These are phyloP conservation scores for Lentinula lateritia DNA, from an alignment of 768 basidiomycete genomes.

Conservation along the genomic window DNA sequence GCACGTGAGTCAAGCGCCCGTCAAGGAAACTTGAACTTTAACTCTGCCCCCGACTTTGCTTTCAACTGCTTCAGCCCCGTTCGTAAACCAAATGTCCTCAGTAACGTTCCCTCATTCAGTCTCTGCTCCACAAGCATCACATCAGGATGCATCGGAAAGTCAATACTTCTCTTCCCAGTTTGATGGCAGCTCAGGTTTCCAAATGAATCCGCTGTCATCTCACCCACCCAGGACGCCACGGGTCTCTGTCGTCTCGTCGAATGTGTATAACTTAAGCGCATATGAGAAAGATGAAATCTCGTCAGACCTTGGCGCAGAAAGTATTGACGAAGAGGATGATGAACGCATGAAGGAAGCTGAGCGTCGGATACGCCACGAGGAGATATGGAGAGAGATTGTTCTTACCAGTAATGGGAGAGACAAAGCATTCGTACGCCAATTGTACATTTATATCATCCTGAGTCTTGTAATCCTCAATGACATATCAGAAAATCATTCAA, in stretches of 20 bases:
- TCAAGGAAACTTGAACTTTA: too few species aligned
- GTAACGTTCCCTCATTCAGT: slow-evolving; percentile 52
- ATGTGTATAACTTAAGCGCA: slow-evolving; percentile 32
- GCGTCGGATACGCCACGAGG: slow-evolving; percentile 49
- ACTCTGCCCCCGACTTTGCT: slow-evolving; percentile 8
- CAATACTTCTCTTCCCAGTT: slow-evolving; percentile 56
- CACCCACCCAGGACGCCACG: slow-evolving; percentile 78
- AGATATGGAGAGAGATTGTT: slow-evolving; percentile 78
- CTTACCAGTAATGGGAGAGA: slow-evolving; percentile 76
- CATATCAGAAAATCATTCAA: slow-evolving; percentile 75
- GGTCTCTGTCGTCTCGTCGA: slow-evolving; percentile 40
- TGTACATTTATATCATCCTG: not conserved
- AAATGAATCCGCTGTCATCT: slow-evolving; percentile 76
- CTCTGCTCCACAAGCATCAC: slow-evolving; percentile 30
- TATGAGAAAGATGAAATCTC: slow-evolving; percentile 42
- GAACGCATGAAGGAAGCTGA: slow-evolving; percentile 39
- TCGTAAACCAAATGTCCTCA: slow-evolving; percentile 47
- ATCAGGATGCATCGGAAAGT: slow-evolving; percentile 32
- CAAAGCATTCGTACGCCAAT: slow-evolving; percentile 70
- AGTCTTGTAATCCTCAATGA: slow-evolving; percentile 2
- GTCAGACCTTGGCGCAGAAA: slow-evolving; percentile 31
- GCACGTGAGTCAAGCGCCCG: not conserved
- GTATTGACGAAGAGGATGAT: slow-evolving; percentile 42
- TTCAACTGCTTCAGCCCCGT: not conserved
- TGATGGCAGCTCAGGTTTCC: slow-evolving; percentile 58